phyloP scores from a whole-genome alignment of 495 filamentous ascomycete genomes.

The Hypomontagnella submonticulosa region DNA sequence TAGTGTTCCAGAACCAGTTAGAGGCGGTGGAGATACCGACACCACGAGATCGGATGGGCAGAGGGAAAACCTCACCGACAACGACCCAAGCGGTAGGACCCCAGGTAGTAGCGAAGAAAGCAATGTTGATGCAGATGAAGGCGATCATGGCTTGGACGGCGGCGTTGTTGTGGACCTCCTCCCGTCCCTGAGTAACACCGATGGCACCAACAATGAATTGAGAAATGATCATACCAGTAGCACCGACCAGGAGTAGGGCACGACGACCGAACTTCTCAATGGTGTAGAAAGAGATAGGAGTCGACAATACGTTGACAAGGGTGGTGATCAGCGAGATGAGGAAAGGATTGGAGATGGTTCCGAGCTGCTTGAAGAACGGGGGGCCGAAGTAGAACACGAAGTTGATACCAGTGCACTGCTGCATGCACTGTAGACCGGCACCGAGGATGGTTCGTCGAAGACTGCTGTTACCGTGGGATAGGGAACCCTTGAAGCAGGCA shows the following conservation, averaged over 20 bases:
- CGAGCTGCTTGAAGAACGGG: conserved; percentile 78
- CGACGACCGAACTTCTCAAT: conserved; percentile 87
- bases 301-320: conserved; percentile 85
- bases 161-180: conserved; percentile 47
- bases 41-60: conserved; percentile 78
- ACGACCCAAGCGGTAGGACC: conserved; percentile 80
- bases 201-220: conserved; percentile 79
- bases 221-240: conserved; percentile 81
- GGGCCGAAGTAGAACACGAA: conserved; percentile 94
- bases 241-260: conserved; percentile 82
- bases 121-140: conserved; percentile 80
- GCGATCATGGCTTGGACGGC: conserved; percentile 67
- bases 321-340: conserved; percentile 83
- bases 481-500: conserved; percentile 73
- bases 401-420: conserved; percentile 79
- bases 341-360: conserved; percentile 79
- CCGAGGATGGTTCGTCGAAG: conserved; percentile 75
- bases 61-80: conserved; percentile 80
- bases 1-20: conserved; percentile 83
- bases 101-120: conserved; percentile 77
- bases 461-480: conserved; percentile 69
- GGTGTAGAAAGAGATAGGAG: conserved; percentile 82
- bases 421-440: conserved; percentile 71
- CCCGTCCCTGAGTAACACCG: conserved; percentile 63
- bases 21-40: conserved; percentile 78